A percentile compares a stretch with the other conserved stretches of the same genome.
Evolutionary conservation across 2,329 filamentous ascomycete species (phyloP).

Genomic region (Colletotrichum lupini): DNA sequence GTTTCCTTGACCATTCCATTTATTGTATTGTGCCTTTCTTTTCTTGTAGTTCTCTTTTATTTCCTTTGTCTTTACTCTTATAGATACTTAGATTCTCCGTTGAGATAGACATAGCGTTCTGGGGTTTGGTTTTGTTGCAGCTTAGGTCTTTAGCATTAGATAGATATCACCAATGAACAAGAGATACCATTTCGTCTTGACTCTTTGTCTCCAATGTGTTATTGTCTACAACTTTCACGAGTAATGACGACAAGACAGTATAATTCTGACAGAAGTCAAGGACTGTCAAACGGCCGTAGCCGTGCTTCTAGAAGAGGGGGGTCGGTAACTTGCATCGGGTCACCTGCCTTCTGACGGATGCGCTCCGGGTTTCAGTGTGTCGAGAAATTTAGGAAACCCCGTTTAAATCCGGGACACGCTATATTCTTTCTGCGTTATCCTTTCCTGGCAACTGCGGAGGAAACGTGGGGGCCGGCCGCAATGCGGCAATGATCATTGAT

Average conservation of each 20-base stretch:
- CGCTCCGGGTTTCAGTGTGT: background rate
- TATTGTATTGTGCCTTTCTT: background rate
- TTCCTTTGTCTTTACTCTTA: background rate
- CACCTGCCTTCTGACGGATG: background rate
- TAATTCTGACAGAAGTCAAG: background rate
- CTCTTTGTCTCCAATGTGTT: background rate
- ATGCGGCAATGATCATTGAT: too few relatives aligned
- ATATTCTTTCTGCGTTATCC: too few relatives aligned
- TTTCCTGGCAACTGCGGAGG: background rate
- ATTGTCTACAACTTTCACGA: background rate
- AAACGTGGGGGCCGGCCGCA: background rate
- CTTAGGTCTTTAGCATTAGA: background rate
- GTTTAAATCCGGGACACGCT: background rate
- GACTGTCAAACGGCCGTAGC: too few relatives aligned
- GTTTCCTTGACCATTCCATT: background rate
- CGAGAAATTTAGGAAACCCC: too few relatives aligned
- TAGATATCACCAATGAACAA: background rate
- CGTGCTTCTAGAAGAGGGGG: background rate
- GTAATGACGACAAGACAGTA: too few relatives aligned
- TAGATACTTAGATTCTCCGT: background rate
- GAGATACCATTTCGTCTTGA: background rate
- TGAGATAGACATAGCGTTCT: background rate
- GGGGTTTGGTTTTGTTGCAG: background rate
- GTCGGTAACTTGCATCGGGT: background rate
- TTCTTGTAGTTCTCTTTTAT: background rate